These are phyloP conservation scores for Exidia glandulosa DNA, from an alignment of 768 basidiomycete species.

Conservation along the genomic window DNA sequence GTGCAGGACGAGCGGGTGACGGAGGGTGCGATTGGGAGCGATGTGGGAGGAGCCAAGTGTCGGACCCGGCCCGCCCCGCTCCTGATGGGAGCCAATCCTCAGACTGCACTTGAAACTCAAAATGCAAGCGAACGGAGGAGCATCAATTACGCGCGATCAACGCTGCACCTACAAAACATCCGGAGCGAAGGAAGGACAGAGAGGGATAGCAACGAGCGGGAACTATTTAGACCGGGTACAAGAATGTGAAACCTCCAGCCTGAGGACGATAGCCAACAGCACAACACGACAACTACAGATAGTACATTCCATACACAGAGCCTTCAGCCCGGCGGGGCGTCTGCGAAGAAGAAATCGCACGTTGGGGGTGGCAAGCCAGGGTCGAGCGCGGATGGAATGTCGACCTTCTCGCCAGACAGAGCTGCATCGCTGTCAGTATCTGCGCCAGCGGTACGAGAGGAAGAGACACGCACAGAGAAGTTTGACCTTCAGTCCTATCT, in stretches of 20 bases:
- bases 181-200: too few relatives aligned
- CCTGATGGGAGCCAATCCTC: too few relatives aligned
- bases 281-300: neutral
- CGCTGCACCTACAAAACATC: too few relatives aligned
- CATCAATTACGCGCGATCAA: too few relatives aligned
- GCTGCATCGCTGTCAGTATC: slow-evolving; percentile 32
- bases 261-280: neutral
- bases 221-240: too few relatives aligned
- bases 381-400: slow-evolving; percentile 70
- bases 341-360: slow-evolving; percentile 80
- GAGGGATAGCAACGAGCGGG: neutral
- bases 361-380: slow-evolving; percentile 73
- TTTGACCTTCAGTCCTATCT: slow-evolving; percentile 87
- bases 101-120: too few relatives aligned
- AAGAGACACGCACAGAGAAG: slow-evolving; percentile 53
- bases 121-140: too few relatives aligned
- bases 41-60: neutral
- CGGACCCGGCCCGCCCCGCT: too few relatives aligned
- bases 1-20: too few relatives aligned
- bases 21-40: too few relatives aligned
- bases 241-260: neutral
- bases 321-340: slow-evolving; percentile 16
- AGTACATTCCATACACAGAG: neutral
- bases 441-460: neutral
- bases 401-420: slow-evolving; percentile 79